phyloP scores from a whole-genome alignment of 176 grass and related monocot genomes.

The Leersia perrieri region DNA sequence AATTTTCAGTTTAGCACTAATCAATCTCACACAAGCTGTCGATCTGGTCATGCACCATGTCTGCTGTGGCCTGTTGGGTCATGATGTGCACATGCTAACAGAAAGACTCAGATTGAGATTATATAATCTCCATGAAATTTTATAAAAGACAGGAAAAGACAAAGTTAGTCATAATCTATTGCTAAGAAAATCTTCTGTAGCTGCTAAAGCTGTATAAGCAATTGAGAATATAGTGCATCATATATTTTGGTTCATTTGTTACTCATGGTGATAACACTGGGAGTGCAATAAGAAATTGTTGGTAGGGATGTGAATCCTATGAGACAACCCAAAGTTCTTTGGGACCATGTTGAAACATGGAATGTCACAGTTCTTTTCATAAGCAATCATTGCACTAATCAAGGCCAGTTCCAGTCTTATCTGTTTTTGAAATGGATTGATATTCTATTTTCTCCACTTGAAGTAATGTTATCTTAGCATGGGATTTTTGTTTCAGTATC shows the following conservation, averaged over 20 bases:
- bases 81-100: background rate
- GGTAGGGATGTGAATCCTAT: background rate
- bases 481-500: background rate
- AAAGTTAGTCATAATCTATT: background rate
- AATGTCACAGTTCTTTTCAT: background rate
- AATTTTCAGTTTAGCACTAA: background rate
- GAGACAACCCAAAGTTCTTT: background rate
- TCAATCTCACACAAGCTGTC: background rate
- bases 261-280: conserved; percentile 12
- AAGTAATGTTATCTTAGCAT: background rate
- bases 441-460: background rate
- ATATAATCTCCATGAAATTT: conserved; percentile 1
- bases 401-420: too few relatives aligned
- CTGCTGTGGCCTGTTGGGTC: background rate
- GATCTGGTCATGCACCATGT: too few relatives aligned
- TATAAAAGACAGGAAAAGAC: background rate
- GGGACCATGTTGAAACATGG: background rate
- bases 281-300: background rate
- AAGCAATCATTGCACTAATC: background rate
- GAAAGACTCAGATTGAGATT: background rate
- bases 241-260: conserved; percentile 2
- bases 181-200: background rate
- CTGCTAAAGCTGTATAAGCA: conserved; percentile 17
- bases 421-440: background rate
- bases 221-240: conserved; percentile 16